A percentile compares a stretch with the other conserved stretches of the same genome.
phyloP scores from a whole-genome alignment of 176 grass and related monocot species.

The Chrysopogon serrulatus region DNA sequence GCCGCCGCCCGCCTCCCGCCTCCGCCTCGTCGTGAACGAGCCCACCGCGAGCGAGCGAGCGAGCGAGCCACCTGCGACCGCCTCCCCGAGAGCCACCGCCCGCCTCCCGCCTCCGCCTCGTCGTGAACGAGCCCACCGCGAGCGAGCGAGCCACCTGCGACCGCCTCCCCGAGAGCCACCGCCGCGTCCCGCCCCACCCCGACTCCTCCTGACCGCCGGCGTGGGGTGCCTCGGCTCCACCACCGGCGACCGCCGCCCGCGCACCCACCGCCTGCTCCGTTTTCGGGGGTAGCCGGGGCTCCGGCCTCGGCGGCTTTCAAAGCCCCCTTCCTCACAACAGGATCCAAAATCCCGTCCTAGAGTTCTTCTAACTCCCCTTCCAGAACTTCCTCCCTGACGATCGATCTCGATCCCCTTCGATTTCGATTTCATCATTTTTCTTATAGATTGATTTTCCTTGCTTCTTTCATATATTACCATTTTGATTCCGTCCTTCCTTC shows the following conservation, averaged over 20 bases:
- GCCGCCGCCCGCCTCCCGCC: too few relatives aligned
- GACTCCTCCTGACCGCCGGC: conserved; percentile 60
- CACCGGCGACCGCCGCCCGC: conserved; percentile 61
- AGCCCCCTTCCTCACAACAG: conserved; percentile 87
- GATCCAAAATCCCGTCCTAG: conserved; percentile 73
- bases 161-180: not conserved
- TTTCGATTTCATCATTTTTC: not conserved
- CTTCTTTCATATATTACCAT: not conserved
- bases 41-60: too few relatives aligned
- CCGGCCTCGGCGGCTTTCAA: conserved; percentile 99
- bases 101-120: not conserved
- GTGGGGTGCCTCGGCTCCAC: conserved; percentile 67
- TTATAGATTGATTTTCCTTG: not conserved
- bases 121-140: not conserved
- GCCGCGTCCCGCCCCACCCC: not conserved
- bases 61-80: too few relatives aligned
- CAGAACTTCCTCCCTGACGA: conserved; percentile 34
- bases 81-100: too few relatives aligned
- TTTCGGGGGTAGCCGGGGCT: conserved; percentile 99
- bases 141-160: not conserved
- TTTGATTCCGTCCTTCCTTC: not conserved
- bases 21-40: too few relatives aligned
- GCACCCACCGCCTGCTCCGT: conserved; percentile 51
- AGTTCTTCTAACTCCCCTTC: conserved; percentile 58
- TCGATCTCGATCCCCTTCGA: conserved; percentile 14